A percentile compares a stretch with the other conserved stretches of the same genome.
phyloP scores from a whole-genome alignment of 805 yeast genomes.

The Metschnikowia vanudenii region DNA sequence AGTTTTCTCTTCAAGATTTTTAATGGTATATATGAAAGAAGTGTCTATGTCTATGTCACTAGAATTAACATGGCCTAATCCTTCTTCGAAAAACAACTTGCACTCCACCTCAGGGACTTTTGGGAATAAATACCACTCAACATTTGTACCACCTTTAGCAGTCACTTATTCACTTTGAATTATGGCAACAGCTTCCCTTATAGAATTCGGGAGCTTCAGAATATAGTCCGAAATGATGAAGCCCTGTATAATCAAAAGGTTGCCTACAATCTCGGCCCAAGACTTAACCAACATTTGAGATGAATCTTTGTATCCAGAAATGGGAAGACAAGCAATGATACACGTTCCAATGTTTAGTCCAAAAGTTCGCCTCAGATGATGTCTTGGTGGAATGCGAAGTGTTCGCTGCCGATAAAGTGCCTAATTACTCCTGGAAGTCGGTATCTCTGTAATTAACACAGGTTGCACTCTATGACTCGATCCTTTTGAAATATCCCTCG shows the following conservation, averaged over 20 bases:
- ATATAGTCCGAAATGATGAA: too few species aligned
- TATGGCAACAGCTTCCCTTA: too few species aligned
- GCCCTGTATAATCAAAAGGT: too few species aligned
- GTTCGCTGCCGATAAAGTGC: constrained; percentile 42
- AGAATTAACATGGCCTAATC: too few species aligned
- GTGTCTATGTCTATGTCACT: too few species aligned
- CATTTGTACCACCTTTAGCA: constrained; percentile 32
- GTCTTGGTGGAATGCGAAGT: constrained; percentile 55
- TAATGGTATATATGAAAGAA: too few species aligned
- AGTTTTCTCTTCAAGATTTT: too few species aligned
- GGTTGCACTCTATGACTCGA: constrained; percentile 54
- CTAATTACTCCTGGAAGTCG: constrained; percentile 25
- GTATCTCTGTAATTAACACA: constrained; percentile 53
- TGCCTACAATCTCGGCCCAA: too few species aligned
- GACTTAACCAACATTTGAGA: constrained; percentile 35
- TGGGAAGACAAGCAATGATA: constrained; percentile 62
- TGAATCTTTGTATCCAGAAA: constrained; percentile 54
- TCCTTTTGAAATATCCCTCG: constrained; percentile 50
- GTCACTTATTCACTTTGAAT: constrained; percentile 43
- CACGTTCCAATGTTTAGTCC: constrained; percentile 40
- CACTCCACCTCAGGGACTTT: constrained; percentile 18
- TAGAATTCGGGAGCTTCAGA: too few species aligned
- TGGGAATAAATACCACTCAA: too few species aligned
- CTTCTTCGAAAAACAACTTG: constrained; percentile 20
- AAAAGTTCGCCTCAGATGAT: constrained; percentile 64